Evolutionary conservation across 345 rosid species (phyloP).

Genomic region (Cardamine occulta): DNA sequence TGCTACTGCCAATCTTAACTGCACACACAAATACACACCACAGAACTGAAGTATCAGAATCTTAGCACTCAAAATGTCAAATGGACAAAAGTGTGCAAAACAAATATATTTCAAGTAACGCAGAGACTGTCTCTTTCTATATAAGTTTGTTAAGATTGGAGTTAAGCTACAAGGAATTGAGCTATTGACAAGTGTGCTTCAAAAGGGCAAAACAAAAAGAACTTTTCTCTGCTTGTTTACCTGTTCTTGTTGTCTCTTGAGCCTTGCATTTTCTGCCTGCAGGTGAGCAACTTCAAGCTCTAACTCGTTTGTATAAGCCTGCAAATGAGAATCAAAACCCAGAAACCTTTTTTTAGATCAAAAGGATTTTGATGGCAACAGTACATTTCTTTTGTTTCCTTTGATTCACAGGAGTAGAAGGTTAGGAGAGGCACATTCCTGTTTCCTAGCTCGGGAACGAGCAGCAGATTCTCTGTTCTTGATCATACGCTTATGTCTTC

Average conservation of each 20-base stretch:
- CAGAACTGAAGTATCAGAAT: constrained; percentile 29
- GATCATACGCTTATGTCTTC: constrained; percentile 70
- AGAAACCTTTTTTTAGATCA: constrained; percentile 15
- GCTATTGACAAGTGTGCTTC: neutral
- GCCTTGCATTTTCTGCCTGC: constrained; percentile 67
- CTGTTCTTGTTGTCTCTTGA: constrained; percentile 64
- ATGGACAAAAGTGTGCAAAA: constrained; percentile 23
- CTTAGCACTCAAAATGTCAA: constrained; percentile 1
- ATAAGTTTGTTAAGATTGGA: constrained; percentile 11
- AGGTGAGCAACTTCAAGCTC: constrained; percentile 61
- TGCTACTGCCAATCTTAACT: constrained; percentile 57
- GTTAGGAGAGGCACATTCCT: constrained; percentile 50
- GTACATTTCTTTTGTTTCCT: neutral
- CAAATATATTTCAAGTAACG: constrained; percentile 3
- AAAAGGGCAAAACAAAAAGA: neutral
- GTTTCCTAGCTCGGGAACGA: constrained; percentile 83
- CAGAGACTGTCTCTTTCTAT: constrained; percentile 23
- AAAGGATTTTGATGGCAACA: constrained; percentile 5
- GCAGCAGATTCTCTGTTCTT: constrained; percentile 91
- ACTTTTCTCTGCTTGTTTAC: constrained; percentile 41
- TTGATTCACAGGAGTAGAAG: constrained; percentile 6
- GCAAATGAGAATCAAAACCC: constrained; percentile 31
- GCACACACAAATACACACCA: constrained; percentile 37
- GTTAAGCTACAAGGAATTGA: constrained; percentile 8
- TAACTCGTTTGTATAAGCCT: constrained; percentile 77